Evolutionary conservation across 345 rosid genomes (phyloP).

Genomic region (Citrus australasica): DNA sequence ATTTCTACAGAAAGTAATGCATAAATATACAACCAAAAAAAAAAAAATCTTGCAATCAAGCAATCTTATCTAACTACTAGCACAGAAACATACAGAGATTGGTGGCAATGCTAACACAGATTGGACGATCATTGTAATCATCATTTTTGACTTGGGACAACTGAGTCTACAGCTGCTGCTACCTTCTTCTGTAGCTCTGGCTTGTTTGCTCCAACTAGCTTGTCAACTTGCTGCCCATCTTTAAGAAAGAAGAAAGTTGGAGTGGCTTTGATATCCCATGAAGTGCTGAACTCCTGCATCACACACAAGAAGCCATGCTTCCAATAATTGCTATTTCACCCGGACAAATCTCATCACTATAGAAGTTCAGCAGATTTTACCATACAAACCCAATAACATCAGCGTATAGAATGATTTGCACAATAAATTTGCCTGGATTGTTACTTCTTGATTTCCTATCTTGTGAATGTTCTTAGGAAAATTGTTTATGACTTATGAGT

Average conservation of each 20-base stretch:
- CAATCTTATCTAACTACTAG: not conserved
- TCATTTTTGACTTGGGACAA: constrained; percentile 7
- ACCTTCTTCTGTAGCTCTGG: constrained; percentile 76
- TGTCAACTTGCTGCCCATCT: constrained; percentile 74
- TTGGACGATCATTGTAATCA: too few species aligned
- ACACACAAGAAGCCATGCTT: not conserved
- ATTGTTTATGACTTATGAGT: not conserved
- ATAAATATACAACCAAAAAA: not conserved
- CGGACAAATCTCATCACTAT: not conserved
- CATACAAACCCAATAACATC: not conserved
- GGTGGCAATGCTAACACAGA: not conserved
- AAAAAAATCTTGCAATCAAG: not conserved
- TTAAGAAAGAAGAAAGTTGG: constrained; percentile 90
- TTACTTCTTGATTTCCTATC: not conserved
- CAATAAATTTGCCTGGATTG: not conserved
- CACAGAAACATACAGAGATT: not conserved
- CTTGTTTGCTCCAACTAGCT: constrained; percentile 87
- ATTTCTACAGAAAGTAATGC: not conserved
- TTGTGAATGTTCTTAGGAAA: not conserved
- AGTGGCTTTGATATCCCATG: constrained; percentile 88
- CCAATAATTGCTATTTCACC: too few species aligned
- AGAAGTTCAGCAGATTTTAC: not conserved
- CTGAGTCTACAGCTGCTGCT: constrained; percentile 42
- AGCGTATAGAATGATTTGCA: not conserved
- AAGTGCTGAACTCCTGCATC: constrained; percentile 74